Evolutionary conservation across 139 green algal genomes (phyloP), one percentile per base, ranked within the genome.

Genomic region (Axilococcus clingmanii): DNA sequence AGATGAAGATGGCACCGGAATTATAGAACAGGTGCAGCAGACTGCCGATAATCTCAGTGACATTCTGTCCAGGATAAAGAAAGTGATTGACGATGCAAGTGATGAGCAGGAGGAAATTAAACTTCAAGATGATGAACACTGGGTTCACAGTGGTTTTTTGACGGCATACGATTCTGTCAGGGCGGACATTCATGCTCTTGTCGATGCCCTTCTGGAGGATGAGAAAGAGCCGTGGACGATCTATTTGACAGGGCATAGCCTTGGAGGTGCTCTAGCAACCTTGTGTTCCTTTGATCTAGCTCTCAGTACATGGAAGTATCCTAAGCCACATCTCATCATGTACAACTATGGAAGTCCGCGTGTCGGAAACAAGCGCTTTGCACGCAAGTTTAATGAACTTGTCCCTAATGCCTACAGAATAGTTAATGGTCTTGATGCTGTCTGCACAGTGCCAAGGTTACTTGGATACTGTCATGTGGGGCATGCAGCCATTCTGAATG

Each of bases 291-390:
- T 83, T 34, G 71, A 83, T 53, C 32, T 83, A 22, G 46, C 50
- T 5, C 57, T 72, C 24, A 53, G 32, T 12, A n/a, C n/a, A n/a
- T n/a, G n/a, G n/a, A 9, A 9, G 17, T 14, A 62, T 9, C 35
- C 36, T 5, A 25, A 69, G 40, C 29, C 24, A 17, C 46, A 71
- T 32, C 53, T 88, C 17, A 46, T 45, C 6, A 47, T 87, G 27
- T 80, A 74, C 50, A 94, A 84, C 0, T 95, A 85, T 65, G 87
- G 87, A 0, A 71, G 72, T 4, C 87, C 87, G 3, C 77, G 87
- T 7, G 80, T 94, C 2, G 87, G 87, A 53, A 94, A 95, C 65
- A 28, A 30, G 9, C 56, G 67, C 0, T 95, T 91, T 52, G 50
- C 72, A 0, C 32, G 68, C 32, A 81, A 84, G 48, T 65, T 83